A percentile compares a stretch with the other conserved stretches of the same genome.
Evolutionary conservation across 2,329 filamentous ascomycete species (phyloP).

Genomic region (Talaromyces sp.): DNA sequence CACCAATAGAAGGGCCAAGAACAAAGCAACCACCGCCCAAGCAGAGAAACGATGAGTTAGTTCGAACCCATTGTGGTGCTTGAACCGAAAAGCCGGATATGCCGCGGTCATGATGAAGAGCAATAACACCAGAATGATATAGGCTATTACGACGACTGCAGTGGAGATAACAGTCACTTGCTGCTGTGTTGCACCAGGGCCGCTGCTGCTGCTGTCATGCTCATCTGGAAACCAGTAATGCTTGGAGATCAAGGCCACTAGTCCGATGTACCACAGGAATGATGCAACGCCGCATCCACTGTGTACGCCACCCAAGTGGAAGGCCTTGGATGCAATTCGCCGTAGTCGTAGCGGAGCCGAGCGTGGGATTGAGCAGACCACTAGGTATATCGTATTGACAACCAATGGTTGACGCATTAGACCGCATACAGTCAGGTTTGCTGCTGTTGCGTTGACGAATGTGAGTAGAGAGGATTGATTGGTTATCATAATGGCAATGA

Average conservation of each 20-base stretch:
- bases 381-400: conserved; percentile 50
- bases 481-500: conserved; percentile 36
- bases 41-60: conserved; percentile 68
- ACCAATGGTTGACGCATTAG: conserved; percentile 52
- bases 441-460: conserved; percentile 43
- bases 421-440: conserved; percentile 48
- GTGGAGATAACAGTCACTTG: conserved; percentile 24
- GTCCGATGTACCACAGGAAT: conserved; percentile 47
- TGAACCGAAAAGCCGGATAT: conserved; percentile 60
- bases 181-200: conserved; percentile 11
- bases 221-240: conserved; percentile 29
- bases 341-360: conserved; percentile 47
- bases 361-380: conserved; percentile 45
- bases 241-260: conserved; percentile 35
- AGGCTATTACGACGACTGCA: conserved; percentile 54
- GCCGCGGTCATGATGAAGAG: conserved; percentile 60
- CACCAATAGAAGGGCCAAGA: conserved; percentile 63
- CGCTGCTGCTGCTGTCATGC: not conserved
- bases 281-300: conserved; percentile 51
- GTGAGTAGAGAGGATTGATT: conserved; percentile 34
- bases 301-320: conserved; percentile 55
- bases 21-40: conserved; percentile 64
- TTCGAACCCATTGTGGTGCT: conserved; percentile 68
- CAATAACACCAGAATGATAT: conserved; percentile 57
- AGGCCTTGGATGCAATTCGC: conserved; percentile 48